Base-by-base conservation (phyloP, 805 yeast species). In the Yarrowia osloensis region DNA sequence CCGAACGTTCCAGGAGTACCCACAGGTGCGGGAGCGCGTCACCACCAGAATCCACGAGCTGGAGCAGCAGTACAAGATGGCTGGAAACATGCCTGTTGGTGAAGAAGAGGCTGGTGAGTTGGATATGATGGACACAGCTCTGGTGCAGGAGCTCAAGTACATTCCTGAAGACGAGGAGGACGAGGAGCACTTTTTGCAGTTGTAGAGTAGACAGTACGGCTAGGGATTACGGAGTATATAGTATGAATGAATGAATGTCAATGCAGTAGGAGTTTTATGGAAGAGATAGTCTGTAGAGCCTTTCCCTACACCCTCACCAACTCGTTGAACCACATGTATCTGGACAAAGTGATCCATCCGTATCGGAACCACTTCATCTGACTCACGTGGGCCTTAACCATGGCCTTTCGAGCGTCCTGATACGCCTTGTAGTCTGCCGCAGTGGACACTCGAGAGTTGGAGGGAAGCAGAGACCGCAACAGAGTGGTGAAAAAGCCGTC, bases 301-400 rank as follows among this genome's bases (percentile, higher is more conserved):
- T 8, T 28, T 8, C 17, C 3, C 2, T 29, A 57, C 2, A 68
- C 69, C 40, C 68, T 67, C 22, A 70, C 68, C 13, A 76, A 70
- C 62, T 90, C 92, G 76, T 94, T 93, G 63, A 84, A 84, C 49
- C 87, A 86, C 81, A 90, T 84, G 77, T 91, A 94, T 69, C 93
- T 81, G 68, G 97, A 88, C 66, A 87, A 77, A 6, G 84, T 68
- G 74, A 95, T 80, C 97, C 98, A 95, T 0, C 91, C 88, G 79
- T 89, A 90, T 71, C 99, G 82, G 76, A 88, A 95, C 98, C 98
- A 94, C 9, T 89, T 93, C 90, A 95, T 90, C 76, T 95, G 99
- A 1, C 96, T 86, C 69, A 81, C 81, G 77, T 95, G 98, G 2
- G 89, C 96, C 70, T 82, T 81, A 2, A 87, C 78, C 97, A 94